Evolutionary conservation across 2,329 filamentous ascomycete genomes (phyloP).

Genomic region (Epichloe bromicola): DNA sequence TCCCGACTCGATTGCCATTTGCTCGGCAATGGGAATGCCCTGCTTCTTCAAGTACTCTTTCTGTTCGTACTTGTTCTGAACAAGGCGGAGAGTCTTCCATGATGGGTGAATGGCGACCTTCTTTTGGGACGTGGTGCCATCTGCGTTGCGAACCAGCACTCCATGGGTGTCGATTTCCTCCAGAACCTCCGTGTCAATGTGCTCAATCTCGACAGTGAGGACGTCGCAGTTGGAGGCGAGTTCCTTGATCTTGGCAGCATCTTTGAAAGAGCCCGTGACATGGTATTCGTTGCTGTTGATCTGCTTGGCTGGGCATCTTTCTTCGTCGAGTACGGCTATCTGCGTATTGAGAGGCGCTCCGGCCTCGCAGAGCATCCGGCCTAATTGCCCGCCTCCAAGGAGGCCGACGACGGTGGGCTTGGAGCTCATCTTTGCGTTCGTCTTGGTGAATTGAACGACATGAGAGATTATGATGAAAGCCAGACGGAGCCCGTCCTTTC

Average conservation of each 20-base stretch:
- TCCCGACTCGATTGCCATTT: slow-evolving; percentile 46
- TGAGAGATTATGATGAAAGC: neutral
- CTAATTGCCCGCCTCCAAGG: slow-evolving; percentile 59
- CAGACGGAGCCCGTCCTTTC: neutral
- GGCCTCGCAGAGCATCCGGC: slow-evolving; percentile 88
- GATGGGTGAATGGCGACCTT: slow-evolving; percentile 60
- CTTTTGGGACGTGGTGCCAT: slow-evolving; percentile 17
- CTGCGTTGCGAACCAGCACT: slow-evolving; percentile 32
- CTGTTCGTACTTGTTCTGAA: slow-evolving; percentile 89
- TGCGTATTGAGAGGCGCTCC: slow-evolving; percentile 62
- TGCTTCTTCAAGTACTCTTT: slow-evolving; percentile 63
- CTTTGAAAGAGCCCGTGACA: slow-evolving; percentile 78
- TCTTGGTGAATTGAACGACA: too few species aligned
- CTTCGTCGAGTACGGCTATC: slow-evolving; percentile 66
- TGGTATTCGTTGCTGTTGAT: slow-evolving; percentile 64
- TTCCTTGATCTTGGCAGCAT: slow-evolving; percentile 62
- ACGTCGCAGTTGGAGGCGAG: slow-evolving; percentile 68
- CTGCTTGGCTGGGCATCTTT: slow-evolving; percentile 71
- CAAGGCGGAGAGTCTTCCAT: slow-evolving; percentile 74
- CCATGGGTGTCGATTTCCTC: slow-evolving; percentile 64
- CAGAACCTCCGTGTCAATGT: slow-evolving; percentile 79
- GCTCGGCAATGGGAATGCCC: slow-evolving; percentile 60
- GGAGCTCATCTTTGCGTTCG: slow-evolving; percentile 4
- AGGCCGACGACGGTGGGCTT: slow-evolving; percentile 34
- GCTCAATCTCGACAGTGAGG: slow-evolving; percentile 89